phyloP scores from a whole-genome alignment of 371 early-diverging fungal genomes.

The Capillidium heterosporum region DNA sequence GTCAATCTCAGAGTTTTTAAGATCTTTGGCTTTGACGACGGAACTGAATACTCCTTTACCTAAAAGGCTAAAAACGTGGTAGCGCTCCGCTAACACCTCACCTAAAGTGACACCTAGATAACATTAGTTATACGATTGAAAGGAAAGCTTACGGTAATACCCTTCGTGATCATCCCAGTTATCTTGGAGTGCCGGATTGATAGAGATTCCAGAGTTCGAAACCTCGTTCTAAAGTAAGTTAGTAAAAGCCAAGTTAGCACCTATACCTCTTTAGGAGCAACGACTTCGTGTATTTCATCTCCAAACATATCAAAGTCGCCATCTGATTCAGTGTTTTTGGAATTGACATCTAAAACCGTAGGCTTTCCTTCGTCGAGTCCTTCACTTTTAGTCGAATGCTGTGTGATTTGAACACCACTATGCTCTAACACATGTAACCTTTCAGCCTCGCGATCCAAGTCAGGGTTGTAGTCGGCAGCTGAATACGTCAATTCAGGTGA shows the following conservation, averaged over 20 bases:
- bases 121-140: not conserved
- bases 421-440: conserved; percentile 12
- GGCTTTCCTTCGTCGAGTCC: conserved; percentile 20
- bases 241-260: conserved; percentile 11
- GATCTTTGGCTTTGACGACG: conserved; percentile 78
- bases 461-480: conserved; percentile 62
- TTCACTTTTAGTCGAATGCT: conserved; percentile 30
- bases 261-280: too few relatives aligned
- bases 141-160: conserved; percentile 64
- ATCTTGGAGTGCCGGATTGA: conserved; percentile 45
- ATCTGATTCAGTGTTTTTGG: conserved; percentile 18
- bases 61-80: conserved; percentile 60
- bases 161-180: conserved; percentile 94
- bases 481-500: conserved; percentile 20
- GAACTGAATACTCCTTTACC: conserved; percentile 91
- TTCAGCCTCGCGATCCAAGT: conserved; percentile 22
- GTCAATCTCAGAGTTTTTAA: conserved; percentile 32
- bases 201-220: conserved; percentile 13
- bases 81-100: conserved; percentile 70
- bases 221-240: conserved; percentile 18
- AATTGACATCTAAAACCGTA: conserved; percentile 9
- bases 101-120: conserved; percentile 26
- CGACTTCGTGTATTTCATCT: conserved; percentile 21
- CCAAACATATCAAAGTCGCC: conserved; percentile 42
- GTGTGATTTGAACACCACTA: conserved; percentile 16